Conservation (phyloP, 73 alveolate genomes). For the Diophrys sp. region DNA sequence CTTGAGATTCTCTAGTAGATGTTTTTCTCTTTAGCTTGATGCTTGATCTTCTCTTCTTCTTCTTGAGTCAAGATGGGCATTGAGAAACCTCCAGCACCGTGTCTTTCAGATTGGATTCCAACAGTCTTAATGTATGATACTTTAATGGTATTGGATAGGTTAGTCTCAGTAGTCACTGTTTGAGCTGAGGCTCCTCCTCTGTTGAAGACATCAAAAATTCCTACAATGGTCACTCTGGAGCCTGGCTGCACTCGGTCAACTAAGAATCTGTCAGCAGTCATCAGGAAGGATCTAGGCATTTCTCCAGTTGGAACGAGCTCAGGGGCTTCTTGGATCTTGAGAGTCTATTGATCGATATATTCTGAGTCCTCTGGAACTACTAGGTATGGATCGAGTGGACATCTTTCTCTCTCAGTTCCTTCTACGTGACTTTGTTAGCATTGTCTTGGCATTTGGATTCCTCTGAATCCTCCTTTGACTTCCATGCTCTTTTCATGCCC, state of each 20-base stretch:
- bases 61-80: conserved; percentile 76
- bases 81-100: conserved; percentile 57
- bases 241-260: conserved; percentile 97
- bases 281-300: conserved; percentile 95
- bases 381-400: conserved; percentile 92
- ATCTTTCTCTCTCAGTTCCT: conserved; percentile 78
- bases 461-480: conserved; percentile 79
- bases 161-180: conserved; percentile 2
- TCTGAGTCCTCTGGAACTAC: conserved; percentile 87
- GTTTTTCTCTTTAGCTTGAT: conserved; percentile 85
- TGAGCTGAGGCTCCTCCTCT: conserved; percentile 49
- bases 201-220: conserved; percentile 83
- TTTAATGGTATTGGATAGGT: conserved; percentile 62
- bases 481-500: conserved; percentile 68
- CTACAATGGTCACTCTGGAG: conserved; percentile 91
- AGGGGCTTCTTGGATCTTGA: conserved; percentile 97
- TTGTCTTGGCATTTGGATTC: conserved; percentile 80
- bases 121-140: conserved; percentile 79
- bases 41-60: conserved; percentile 79
- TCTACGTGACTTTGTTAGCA: conserved; percentile 79
- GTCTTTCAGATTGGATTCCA: conserved; percentile 76
- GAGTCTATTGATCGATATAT: conserved; percentile 86
- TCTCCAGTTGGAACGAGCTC: conserved; percentile 99
- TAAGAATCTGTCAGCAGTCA: conserved; percentile 88
- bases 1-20: conserved; percentile 85